phyloP scores from a whole-genome alignment of 139 green algal genomes.

The Chlamydomonas incerta region DNA sequence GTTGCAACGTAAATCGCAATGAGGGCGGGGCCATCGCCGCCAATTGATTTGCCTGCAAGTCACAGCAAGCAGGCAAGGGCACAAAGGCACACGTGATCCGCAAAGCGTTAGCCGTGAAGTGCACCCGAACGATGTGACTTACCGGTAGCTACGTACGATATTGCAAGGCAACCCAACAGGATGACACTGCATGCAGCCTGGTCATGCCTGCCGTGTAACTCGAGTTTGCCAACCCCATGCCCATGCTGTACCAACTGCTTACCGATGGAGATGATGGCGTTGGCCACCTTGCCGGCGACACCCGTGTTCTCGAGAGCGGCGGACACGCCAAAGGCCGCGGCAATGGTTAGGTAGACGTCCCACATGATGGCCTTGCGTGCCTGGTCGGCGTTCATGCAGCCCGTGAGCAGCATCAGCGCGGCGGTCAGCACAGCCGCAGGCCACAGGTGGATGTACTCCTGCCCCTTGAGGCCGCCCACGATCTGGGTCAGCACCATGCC shows the following conservation, averaged over 20 bases:
- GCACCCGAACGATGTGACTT: too few relatives aligned
- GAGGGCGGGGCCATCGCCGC: constrained; percentile 43
- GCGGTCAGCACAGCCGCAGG: constrained; percentile 63
- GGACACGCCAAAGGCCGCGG: constrained; percentile 72
- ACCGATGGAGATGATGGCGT: constrained; percentile 47
- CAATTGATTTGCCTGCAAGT: background rate
- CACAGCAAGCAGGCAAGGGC: too few relatives aligned
- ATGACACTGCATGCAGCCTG: too few relatives aligned
- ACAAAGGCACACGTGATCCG: too few relatives aligned
- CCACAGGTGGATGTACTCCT: constrained; percentile 64
- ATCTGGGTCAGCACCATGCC: constrained; percentile 65
- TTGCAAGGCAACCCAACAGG: too few relatives aligned
- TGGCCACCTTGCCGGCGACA: constrained; percentile 19
- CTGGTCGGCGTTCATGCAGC: constrained; percentile 72
- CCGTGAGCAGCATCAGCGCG: constrained; percentile 72
- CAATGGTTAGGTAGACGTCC: constrained; percentile 50
- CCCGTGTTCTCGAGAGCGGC: constrained; percentile 49
- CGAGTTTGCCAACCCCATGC: too few relatives aligned
- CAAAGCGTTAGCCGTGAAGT: too few relatives aligned
- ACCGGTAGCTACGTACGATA: too few relatives aligned
- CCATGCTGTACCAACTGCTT: too few relatives aligned
- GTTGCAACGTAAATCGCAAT: constrained; percentile 60
- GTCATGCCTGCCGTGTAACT: too few relatives aligned
- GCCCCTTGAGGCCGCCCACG: constrained; percentile 35
- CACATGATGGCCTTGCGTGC: constrained; percentile 59